Evolutionary conservation across 352 stramenopile genomes (phyloP), one percentile per base, ranked within the genome.

Genomic region (Globisporangium ultimum): DNA sequence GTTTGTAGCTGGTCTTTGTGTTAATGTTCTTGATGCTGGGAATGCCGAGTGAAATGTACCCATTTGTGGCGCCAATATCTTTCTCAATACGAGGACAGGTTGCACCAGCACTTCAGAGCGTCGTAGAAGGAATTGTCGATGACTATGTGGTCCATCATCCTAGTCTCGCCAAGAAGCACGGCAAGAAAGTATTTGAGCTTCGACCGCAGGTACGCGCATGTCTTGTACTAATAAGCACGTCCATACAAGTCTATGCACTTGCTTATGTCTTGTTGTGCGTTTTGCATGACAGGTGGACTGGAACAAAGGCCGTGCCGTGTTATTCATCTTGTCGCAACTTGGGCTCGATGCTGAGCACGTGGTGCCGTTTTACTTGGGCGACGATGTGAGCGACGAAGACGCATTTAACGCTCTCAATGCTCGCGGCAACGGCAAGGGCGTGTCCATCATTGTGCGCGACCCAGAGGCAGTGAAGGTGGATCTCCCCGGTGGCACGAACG

Each of bases 121-220:
- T 89, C 1, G 90, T 98, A 6, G 71, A 88, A 36, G 65, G 76
- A 11, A 97, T 98, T 46, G 76, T 99, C 12, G 80, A 96, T 51
- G 66, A 63, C 53, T 98, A 93, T 63, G 56, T 84, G 22, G 50
- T 50, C 12, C 70, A 63, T 14, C 63, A 82, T 46, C 71, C 73
- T 18, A 72, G 58, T 38, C 68, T 88, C 9, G 74, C 73, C 36
- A 85, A 88, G 63, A 85, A 82, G 67, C 72, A 79, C 68, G 80
- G 78, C 58, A 91, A 91, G 52, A 83, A 88, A 71, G 83, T 94
- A 5, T 93, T 90, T 46, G 83, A 91, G 56, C 66, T 94, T 53
- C 75, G 81, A 38, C 80, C 84, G 15, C 63, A 87, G 60, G 74
- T 94, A 36, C 9, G 28, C 7, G 28, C 28, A 36, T 36, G 28